Base-by-base conservation (phyloP, 805 yeast genomes). In the Saccharomyces kudriavzevii region DNA sequence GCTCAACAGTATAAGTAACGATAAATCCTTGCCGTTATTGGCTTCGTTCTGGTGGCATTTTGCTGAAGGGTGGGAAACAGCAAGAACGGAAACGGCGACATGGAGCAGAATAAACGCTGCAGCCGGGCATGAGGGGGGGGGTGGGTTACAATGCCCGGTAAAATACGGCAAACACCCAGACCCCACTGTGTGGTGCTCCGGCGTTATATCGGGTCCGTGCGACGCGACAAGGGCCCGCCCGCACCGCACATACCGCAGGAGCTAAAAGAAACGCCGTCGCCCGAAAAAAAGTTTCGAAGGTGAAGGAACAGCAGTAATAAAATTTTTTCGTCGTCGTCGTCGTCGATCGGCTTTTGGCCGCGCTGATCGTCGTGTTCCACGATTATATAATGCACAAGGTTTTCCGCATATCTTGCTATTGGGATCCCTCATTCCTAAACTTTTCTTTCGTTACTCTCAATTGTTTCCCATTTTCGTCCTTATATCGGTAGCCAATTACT, bases 291-390 rank as follows among this genome's bases (percentile, higher is more conserved):
- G 43, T 35, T 35, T 35, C 43, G 43, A 35, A 35, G 22, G 29
- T 22, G 48, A 47, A 47, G 49, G 31, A 47, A 47, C 35, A 27
- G 43, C 8, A 11, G 43, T 8, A 46, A 46, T 24, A 27, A 46
- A 46, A 46, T 5, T 5, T 27, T 46, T 47, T 47, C 49, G 49
- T 48, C 46, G 50, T 48, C 50, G 50, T 48, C 50, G 50, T 28
- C 46, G 50, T 48, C 50, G 47, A 35, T 35, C 43, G 43, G 43
- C 43, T 35, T 35, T 35, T 35, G 43, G 43, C 43, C 43, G 43
- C 43, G 43, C 10, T 35, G 43, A 35, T 35, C 43, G 43, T 35
- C 43, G 43, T 35, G 43, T 35, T 35, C 43, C 43, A 35, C 43
- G 43, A 35, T 35, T 35, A 35, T 35, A 35, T 35, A 35, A 35